A percentile compares a stretch with the other conserved stretches of the same genome.
These are phyloP conservation scores for Oehlia diaphana DNA, from an alignment of 192 early-diverging fungal genomes.

Conservation along the genomic window DNA sequence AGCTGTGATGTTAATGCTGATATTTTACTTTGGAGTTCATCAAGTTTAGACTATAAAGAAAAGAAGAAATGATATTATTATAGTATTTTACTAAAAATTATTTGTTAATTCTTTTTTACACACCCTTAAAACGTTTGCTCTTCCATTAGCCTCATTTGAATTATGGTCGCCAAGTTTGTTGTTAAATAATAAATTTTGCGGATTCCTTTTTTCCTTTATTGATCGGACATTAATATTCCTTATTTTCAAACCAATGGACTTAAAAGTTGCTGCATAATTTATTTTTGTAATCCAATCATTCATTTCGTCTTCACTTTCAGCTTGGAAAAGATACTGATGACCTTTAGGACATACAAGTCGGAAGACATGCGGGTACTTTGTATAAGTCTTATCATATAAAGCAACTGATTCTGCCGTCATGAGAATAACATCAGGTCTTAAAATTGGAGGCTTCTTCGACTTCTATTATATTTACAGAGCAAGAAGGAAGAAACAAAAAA, in stretches of 20 bases:
- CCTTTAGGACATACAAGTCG: slow-evolving; percentile 68
- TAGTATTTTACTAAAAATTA: background rate
- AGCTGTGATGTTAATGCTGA: slow-evolving; percentile 35
- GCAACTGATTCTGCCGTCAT: slow-evolving; percentile 62
- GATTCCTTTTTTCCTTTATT: background rate
- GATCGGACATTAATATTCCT: slow-evolving; percentile 6
- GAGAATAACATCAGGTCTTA: slow-evolving; percentile 32
- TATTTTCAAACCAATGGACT: slow-evolving; percentile 52
- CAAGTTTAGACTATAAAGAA: slow-evolving; percentile 24
- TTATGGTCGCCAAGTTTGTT: slow-evolving; percentile 23
- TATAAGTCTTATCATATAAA: slow-evolving; percentile 67
- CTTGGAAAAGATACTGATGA: slow-evolving; percentile 71
- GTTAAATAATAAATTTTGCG: slow-evolving; percentile 13
- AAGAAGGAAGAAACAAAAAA: background rate
- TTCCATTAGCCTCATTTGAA: background rate
- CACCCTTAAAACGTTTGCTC: slow-evolving; percentile 17
- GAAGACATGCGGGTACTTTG: slow-evolving; percentile 76
- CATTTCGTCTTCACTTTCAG: slow-evolving; percentile 66
- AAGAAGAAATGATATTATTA: background rate
- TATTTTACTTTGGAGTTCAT: slow-evolving; percentile 18
- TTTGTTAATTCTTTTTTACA: background rate
- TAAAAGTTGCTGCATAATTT: slow-evolving; percentile 78
- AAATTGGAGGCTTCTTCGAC: slow-evolving; percentile 22
- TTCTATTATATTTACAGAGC: background rate
- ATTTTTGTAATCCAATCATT: slow-evolving; percentile 81